A percentile compares a stretch with the other conserved stretches of the same genome.
These are phyloP conservation scores for Xylaria longipes DNA, from an alignment of 495 filamentous ascomycete genomes.

Conservation along the genomic window DNA sequence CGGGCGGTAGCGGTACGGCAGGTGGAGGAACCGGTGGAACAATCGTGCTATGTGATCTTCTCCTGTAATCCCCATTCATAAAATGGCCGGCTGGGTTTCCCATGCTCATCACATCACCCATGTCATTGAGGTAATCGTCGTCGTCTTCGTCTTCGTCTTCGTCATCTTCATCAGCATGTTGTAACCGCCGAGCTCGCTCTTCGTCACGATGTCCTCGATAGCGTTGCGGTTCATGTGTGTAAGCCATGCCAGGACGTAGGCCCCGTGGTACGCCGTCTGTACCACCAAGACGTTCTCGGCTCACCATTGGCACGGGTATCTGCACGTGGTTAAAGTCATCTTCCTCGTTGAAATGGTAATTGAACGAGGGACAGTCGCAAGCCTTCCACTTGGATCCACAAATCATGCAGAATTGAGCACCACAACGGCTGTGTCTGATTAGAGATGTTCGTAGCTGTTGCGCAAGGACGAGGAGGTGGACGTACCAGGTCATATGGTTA, in stretches of 20 bases:
- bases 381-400: conserved; percentile 82
- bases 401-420: conserved; percentile 82
- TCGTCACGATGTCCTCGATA: conserved; percentile 64
- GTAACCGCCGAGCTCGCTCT: conserved; percentile 60
- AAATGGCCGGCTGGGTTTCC: conserved; percentile 51
- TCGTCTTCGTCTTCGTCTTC: conserved; percentile 49
- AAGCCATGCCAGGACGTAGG: conserved; percentile 49
- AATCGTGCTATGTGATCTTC: conserved; percentile 48
- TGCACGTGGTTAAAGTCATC: conserved; percentile 66
- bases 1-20: conserved; percentile 37
- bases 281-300: conserved; percentile 34
- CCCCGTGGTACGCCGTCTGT: conserved; percentile 24
- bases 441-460: conserved; percentile 4
- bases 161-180: conserved; percentile 51
- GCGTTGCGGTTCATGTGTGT: conserved; percentile 52
- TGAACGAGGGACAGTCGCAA: conserved; percentile 83
- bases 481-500: conserved; percentile 85
- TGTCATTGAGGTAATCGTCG: conserved; percentile 46
- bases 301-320: conserved; percentile 48
- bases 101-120: conserved; percentile 45
- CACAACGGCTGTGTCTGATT: conserved; percentile 64
- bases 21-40: conserved; percentile 49
- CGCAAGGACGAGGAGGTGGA: conserved; percentile 14
- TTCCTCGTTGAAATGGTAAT: conserved; percentile 63
- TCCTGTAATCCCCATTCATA: conserved; percentile 55